phyloP scores from a whole-genome alignment of 2,329 filamentous ascomycete genomes.

The Sporothrix protearum region DNA sequence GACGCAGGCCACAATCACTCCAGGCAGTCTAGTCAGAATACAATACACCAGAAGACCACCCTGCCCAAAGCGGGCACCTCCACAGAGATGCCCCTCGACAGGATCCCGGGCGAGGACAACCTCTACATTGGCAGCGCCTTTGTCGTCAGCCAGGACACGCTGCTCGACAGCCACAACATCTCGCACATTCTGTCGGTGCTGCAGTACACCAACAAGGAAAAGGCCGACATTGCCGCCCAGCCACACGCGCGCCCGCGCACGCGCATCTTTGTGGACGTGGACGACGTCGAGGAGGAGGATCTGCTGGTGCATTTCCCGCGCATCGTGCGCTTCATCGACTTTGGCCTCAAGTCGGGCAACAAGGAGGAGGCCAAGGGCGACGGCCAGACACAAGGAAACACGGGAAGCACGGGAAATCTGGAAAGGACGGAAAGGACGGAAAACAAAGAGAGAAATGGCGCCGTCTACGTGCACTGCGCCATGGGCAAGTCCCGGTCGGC shows the following conservation, averaged over 20 bases:
- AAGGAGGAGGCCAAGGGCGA: not conserved
- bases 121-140: constrained; percentile 82
- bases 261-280: constrained; percentile 62
- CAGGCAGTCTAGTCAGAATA: no score
- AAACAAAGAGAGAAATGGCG: constrained; percentile 27
- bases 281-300: constrained; percentile 89
- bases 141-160: constrained; percentile 65
- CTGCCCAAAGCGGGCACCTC: not conserved
- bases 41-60: not conserved
- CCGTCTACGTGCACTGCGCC: constrained; percentile 67
- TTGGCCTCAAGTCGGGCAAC: not conserved
- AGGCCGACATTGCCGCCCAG: constrained; percentile 38
- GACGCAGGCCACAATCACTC: not conserved
- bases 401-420: no score
- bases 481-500: constrained; percentile 96
- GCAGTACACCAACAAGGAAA: constrained; percentile 43
- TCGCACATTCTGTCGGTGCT: constrained; percentile 86
- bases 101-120: constrained; percentile 64
- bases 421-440: constrained; percentile 34
- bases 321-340: constrained; percentile 72
- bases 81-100: constrained; percentile 57
- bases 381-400: no score
- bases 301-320: constrained; percentile 74
- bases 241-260: constrained; percentile 43
- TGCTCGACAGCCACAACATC: constrained; percentile 66